A percentile compares a stretch with the other conserved stretches of the same genome.
Evolutionary conservation across 2,329 filamentous ascomycete genomes (phyloP).

Genomic region (Beauveria medogensis): DNA sequence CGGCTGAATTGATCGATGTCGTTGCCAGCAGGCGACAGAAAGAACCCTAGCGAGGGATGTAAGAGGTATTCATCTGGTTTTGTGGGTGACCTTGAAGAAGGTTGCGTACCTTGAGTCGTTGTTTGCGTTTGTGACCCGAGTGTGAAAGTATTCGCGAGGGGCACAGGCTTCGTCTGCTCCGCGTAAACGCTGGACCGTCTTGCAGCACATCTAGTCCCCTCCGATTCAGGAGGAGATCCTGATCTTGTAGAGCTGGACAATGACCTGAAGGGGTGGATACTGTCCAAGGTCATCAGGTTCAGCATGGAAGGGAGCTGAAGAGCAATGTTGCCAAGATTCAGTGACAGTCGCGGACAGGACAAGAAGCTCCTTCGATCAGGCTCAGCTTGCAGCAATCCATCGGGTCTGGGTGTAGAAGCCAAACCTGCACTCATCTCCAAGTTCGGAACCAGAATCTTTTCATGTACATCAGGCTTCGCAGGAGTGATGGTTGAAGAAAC

Average conservation of each 20-base stretch:
- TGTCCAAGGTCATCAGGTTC: conserved; percentile 12
- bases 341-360: conserved; percentile 23
- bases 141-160: too few relatives aligned
- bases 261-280: neutral
- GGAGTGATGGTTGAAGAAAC: neutral
- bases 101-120: neutral
- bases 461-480: neutral
- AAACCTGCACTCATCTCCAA: neutral
- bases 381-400: neutral
- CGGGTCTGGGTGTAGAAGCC: neutral
- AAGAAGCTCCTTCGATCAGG: conserved; percentile 1
- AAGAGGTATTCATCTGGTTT: too few relatives aligned
- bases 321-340: conserved; percentile 22
- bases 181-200: neutral
- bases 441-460: too few relatives aligned
- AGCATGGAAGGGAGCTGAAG: conserved; percentile 20
- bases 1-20: neutral
- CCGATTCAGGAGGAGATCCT: neutral
- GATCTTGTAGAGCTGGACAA: neutral
- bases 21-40: neutral
- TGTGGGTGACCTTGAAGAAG: neutral
- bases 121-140: neutral
- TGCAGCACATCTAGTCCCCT: neutral
- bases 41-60: neutral
- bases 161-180: neutral